Conservation (phyloP, 2,329 filamentous ascomycete genomes). For the Penicillium expansum region DNA sequence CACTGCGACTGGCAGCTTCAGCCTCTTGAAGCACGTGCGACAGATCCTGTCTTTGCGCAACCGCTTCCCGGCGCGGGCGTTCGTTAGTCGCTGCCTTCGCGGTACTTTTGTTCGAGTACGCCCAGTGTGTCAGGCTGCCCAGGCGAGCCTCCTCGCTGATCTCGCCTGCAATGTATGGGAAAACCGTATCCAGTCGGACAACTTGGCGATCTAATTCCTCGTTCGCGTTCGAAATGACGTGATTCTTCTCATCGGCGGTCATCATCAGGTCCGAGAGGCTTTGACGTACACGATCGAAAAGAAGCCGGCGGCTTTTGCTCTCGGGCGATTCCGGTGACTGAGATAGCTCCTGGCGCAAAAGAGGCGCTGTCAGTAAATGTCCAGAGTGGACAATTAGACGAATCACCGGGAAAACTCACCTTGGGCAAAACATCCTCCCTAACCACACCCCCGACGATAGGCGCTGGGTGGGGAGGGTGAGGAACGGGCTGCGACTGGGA, state of each 20-base stretch:
- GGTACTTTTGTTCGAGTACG: slow-evolving; percentile 75
- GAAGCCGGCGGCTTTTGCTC: slow-evolving; percentile 54
- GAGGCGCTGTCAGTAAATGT: slow-evolving; percentile 2
- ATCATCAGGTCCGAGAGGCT: slow-evolving; percentile 82
- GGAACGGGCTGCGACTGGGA: slow-evolving; percentile 35
- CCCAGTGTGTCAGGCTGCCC: slow-evolving; percentile 91
- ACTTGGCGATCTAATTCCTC: slow-evolving; percentile 85
- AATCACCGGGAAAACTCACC: slow-evolving; percentile 23
- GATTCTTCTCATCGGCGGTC: slow-evolving; percentile 95
- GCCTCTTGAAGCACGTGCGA: slow-evolving; percentile 72
- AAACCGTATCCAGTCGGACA: slow-evolving; percentile 78
- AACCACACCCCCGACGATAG: slow-evolving; percentile 35
- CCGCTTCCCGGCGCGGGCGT: slow-evolving; percentile 73
- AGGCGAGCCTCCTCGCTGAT: slow-evolving; percentile 93
- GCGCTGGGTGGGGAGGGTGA: slow-evolving; percentile 35
- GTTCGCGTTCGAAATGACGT: slow-evolving; percentile 89
- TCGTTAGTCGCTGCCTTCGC: slow-evolving; percentile 62
- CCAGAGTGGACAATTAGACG: background rate
- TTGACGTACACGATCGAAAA: slow-evolving; percentile 74
- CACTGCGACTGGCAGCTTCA: slow-evolving; percentile 79
- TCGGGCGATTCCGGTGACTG: slow-evolving; percentile 36
- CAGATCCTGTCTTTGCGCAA: slow-evolving; percentile 63
- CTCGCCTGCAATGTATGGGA: slow-evolving; percentile 80
- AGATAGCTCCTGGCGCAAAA: slow-evolving; percentile 26
- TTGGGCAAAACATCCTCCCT: slow-evolving; percentile 34